Base-by-base conservation (phyloP, 1,139 yeast species). In the Debaryomyces robertsiae region DNA sequence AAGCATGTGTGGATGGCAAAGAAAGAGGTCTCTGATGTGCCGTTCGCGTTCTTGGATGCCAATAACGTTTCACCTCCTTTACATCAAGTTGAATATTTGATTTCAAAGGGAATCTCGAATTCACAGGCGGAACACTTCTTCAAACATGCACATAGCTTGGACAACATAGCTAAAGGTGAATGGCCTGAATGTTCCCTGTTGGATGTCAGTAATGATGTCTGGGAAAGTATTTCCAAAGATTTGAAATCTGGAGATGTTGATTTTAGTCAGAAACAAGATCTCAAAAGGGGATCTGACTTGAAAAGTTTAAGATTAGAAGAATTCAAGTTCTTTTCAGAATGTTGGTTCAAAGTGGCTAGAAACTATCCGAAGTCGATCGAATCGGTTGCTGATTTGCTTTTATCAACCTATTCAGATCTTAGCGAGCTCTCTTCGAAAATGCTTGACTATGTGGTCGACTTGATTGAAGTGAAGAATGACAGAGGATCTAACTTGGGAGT, bases 21-120 rank as follows among this genome's bases (percentile, higher is more conserved):
- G 43, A 60, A 40, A 48, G 64, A 48, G 45, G 49, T 22, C 37
- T 39, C 11, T 67, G 74, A 28, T 48, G 63, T 36, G 43, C 74
- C 48, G 2, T 65, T 65, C 33, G 68, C 72, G 38, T 77, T 79
- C 6, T 63, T 82, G 24, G 59, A 67, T 13, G 70, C 79, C 64
- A 61, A 65, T 30, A 69, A 71, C 31, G 78, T 80, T 3, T 58
- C 71, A 4, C 82, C 83, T 9, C 75, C 86, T 0, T 64, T 67
- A n/a, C 67, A 67, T 7, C 77, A 79, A 48, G 58, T 77, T 6
- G 67, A 72, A 4, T 79, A 75, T 46, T 60, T 83, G 36, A 57
- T 58, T 7, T 56, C 60, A 1, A 50, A 71, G n/a, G 86, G 85
- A 1, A 49, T 79, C 38, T 33, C 67, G 1, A 68, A 63, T 11